These are phyloP conservation scores for Vigna trinervia DNA, from an alignment of 306 rosid genomes.

Conservation along the genomic window DNA sequence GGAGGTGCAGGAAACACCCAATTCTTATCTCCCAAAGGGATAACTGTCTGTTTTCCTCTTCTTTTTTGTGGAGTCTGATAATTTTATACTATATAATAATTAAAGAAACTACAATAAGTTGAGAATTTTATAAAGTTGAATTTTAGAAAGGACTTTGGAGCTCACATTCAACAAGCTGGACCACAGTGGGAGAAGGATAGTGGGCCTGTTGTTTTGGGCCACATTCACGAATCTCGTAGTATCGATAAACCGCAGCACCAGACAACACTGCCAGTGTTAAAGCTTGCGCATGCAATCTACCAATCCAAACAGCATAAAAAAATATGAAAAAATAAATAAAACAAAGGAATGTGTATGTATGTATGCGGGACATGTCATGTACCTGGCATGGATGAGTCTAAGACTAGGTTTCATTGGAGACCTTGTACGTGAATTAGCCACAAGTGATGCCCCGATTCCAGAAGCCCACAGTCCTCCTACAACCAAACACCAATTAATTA, in stretches of 20 bases:
- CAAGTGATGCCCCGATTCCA: constrained; percentile 77
- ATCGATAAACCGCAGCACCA: constrained; percentile 72
- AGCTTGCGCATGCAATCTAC: constrained; percentile 88
- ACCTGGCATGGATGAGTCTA: constrained; percentile 87
- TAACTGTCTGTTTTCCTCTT: neutral
- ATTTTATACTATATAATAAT: neutral
- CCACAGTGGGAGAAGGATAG: constrained; percentile 20
- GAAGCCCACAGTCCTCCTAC: constrained; percentile 81
- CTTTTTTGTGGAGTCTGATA: neutral
- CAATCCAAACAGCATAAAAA: neutral
- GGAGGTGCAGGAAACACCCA: too few species aligned
- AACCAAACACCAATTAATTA: neutral
- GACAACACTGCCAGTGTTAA: constrained; percentile 75
- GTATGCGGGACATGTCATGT: neutral
- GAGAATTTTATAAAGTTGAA: neutral
- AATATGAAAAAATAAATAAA: neutral
- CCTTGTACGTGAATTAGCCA: constrained; percentile 51
- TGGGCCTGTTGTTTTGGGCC: neutral
- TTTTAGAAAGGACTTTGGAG: constrained; percentile 28
- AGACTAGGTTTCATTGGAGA: constrained; percentile 83
- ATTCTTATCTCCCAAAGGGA: neutral
- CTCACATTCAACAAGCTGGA: constrained; percentile 12
- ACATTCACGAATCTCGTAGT: constrained; percentile 52
- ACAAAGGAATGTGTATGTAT: neutral
- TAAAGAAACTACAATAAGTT: too few species aligned